A percentile compares a stretch with the other conserved stretches of the same genome.
phyloP scores from a whole-genome alignment of 495 filamentous ascomycete genomes.

The Pyrenula aspistea region DNA sequence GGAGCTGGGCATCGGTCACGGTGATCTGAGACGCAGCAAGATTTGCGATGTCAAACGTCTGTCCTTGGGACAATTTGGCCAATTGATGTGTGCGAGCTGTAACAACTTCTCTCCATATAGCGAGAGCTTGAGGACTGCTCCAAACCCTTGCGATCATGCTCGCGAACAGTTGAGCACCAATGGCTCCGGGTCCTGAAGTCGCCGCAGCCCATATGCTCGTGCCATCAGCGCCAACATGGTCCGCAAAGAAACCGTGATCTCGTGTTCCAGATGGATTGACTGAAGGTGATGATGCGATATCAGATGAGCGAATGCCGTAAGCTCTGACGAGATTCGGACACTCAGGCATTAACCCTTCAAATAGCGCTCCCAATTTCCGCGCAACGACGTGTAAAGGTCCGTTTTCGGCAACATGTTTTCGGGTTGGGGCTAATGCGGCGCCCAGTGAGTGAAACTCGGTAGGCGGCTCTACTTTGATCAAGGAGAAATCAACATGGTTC shows the following conservation, averaged over 20 bases:
- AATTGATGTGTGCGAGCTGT: neutral
- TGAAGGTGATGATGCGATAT: slow-evolving; percentile 8
- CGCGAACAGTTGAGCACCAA: slow-evolving; percentile 23
- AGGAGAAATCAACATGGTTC: slow-evolving; percentile 22
- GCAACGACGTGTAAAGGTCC: slow-evolving; percentile 17
- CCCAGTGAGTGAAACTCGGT: slow-evolving; percentile 16
- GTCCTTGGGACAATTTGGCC: neutral
- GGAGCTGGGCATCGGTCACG: slow-evolving; percentile 14
- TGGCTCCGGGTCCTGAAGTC: slow-evolving; percentile 19
- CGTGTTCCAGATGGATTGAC: neutral
- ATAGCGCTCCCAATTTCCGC: slow-evolving; percentile 17
- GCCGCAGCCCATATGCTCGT: slow-evolving; percentile 27
- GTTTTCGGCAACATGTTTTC: slow-evolving; percentile 14
- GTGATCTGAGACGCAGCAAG: slow-evolving; percentile 7
- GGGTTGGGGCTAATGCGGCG: slow-evolving; percentile 6
- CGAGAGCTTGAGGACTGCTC: slow-evolving; percentile 17
- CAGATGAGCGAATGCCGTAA: slow-evolving; percentile 14
- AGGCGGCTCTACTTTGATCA: slow-evolving; percentile 19
- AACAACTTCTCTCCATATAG: slow-evolving; percentile 17
- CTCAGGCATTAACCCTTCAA: slow-evolving; percentile 12
- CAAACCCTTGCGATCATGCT: slow-evolving; percentile 25
- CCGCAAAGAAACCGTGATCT: slow-evolving; percentile 14
- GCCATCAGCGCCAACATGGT: slow-evolving; percentile 15
- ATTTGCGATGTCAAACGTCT: neutral
- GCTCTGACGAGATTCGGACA: slow-evolving; percentile 7